phyloP scores from a whole-genome alignment of 345 rosid genomes.

The Cardamine resedifolia region DNA sequence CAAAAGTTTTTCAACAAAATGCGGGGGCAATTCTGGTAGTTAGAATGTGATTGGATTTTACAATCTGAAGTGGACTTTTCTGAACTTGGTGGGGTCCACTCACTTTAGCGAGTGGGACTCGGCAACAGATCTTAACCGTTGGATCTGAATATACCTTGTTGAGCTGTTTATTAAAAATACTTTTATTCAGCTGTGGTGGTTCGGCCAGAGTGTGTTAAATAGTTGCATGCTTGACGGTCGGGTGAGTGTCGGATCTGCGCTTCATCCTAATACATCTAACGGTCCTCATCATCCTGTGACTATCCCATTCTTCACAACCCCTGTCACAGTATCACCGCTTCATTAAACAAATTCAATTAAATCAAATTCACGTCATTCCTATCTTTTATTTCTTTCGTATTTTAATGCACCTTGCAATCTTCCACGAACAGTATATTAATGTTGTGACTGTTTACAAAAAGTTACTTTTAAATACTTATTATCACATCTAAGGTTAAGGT shows the following conservation, averaged over 20 bases:
- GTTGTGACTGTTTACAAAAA: neutral
- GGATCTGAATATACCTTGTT: constrained; percentile 28
- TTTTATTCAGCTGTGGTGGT: constrained; percentile 11
- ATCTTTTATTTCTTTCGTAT: constrained; percentile 3
- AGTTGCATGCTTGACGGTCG: constrained; percentile 50
- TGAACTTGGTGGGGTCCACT: constrained; percentile 20
- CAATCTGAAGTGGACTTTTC: constrained; percentile 37
- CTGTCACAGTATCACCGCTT: constrained; percentile 10
- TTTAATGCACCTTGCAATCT: constrained; percentile 22
- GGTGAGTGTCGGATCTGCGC: constrained; percentile 54
- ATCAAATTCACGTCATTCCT: constrained; percentile 29
- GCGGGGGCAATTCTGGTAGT: neutral
- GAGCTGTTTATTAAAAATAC: neutral
- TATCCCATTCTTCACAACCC: constrained; percentile 2
- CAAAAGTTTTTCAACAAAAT: too few relatives aligned
- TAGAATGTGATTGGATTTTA: constrained; percentile 11
- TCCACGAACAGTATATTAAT: neutral
- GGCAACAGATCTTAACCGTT: constrained; percentile 43
- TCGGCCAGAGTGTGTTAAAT: constrained; percentile 49
- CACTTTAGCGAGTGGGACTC: constrained; percentile 24
- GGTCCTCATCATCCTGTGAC: constrained; percentile 29
- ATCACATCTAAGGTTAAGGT: neutral
- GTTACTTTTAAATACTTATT: neutral
- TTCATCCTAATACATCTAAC: constrained; percentile 12
- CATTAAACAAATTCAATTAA: neutral